phyloP scores from a whole-genome alignment of 169 alveolate species.

The Plasmodium berghei region DNA sequence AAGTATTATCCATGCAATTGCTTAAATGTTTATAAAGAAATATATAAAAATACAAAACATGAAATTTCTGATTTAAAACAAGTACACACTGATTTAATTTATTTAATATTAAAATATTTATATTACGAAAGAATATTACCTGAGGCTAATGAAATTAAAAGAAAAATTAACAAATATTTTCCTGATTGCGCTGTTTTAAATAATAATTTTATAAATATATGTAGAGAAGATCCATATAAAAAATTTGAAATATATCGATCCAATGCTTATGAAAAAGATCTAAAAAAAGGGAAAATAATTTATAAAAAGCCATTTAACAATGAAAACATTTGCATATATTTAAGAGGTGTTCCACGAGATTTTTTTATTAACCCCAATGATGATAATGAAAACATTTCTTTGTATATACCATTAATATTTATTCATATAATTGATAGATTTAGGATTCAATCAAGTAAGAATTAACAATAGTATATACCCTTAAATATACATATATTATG shows the following conservation, averaged over 20 bases:
- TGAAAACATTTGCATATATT: slow-evolving; percentile 58
- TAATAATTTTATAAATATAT: slow-evolving; percentile 51
- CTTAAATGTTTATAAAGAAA: slow-evolving; percentile 14
- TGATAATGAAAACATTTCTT: slow-evolving; percentile 39
- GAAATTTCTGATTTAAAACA: slow-evolving; percentile 24
- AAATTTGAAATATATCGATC: slow-evolving; percentile 20
- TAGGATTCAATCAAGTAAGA: slow-evolving; percentile 64
- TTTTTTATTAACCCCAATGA: slow-evolving; percentile 63
- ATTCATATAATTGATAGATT: slow-evolving; percentile 59
- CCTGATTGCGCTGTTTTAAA: slow-evolving; percentile 51
- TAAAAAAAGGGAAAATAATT: slow-evolving; percentile 35
- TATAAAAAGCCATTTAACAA: slow-evolving; percentile 39
- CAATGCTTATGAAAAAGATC: slow-evolving; percentile 38
- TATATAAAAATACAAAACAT: slow-evolving; percentile 7
- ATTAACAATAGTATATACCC: neutral
- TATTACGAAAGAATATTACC: slow-evolving; percentile 68
- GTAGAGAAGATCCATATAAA: slow-evolving; percentile 30
- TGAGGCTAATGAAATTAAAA: slow-evolving; percentile 68
- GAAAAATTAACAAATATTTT: slow-evolving; percentile 63
- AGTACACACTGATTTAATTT: slow-evolving; percentile 60
- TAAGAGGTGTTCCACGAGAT: slow-evolving; percentile 43
- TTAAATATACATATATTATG: too few relatives aligned
- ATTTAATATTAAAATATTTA: slow-evolving; percentile 47
- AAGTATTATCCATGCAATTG: slow-evolving; percentile 43
- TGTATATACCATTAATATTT: slow-evolving; percentile 49